Conservation (phyloP, 1,139 yeast genomes). For the Pichia sp. region DNA sequence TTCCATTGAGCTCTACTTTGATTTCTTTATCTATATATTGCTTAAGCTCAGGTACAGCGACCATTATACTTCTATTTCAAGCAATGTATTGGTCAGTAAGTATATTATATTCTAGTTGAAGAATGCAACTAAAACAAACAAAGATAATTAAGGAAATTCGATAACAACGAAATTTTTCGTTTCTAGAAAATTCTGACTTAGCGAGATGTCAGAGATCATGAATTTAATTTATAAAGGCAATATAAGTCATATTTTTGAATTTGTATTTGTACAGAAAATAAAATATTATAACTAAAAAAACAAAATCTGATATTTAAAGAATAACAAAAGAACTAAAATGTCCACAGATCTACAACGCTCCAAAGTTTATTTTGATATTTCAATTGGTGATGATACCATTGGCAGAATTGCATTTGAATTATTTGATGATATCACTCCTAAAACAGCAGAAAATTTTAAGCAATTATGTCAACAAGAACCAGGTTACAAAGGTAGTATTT, state of each 20-base stretch:
- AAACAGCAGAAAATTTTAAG: constrained; percentile 88
- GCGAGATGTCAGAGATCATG: background rate
- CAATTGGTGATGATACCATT: constrained; percentile 56
- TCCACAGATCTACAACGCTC: constrained; percentile 27
- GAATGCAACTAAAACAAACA: background rate
- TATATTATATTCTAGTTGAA: no score
- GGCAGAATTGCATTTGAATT: constrained; percentile 77
- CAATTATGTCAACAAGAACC: constrained; percentile 88
- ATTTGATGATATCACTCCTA: constrained; percentile 78
- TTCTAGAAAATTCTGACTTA: constrained; percentile 1
- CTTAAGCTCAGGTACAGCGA: constrained; percentile 30
- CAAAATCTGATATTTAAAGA: background rate
- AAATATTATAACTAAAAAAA: background rate
- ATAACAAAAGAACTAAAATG: background rate
- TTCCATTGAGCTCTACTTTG: constrained; percentile 26
- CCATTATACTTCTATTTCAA: no score
- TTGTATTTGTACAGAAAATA: no score
- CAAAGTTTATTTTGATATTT: constrained; percentile 68
- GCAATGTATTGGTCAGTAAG: background rate
- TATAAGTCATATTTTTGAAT: no score
- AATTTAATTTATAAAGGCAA: no score
- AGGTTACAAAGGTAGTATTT: constrained; percentile 77
- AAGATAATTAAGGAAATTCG: no score
- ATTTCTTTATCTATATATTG: constrained; percentile 26
- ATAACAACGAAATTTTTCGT: no score